Evolutionary conservation across 805 yeast species (phyloP).

Genomic region (Ogataea nitratoaversa): DNA sequence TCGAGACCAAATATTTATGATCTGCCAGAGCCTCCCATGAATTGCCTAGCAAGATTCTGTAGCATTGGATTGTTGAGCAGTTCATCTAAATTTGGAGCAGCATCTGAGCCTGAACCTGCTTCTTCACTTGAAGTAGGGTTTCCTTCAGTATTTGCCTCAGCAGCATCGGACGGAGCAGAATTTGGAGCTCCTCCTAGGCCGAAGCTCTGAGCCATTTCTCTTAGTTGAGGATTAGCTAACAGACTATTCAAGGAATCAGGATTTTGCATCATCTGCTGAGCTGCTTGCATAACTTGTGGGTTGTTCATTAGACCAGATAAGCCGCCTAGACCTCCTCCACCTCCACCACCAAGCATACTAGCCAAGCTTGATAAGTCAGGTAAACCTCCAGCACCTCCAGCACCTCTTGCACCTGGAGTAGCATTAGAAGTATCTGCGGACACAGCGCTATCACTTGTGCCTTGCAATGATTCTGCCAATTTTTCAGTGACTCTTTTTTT

Average conservation of each 20-base stretch:
- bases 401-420: conserved; percentile 44
- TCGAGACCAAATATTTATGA: conserved; percentile 3
- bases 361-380: conserved; percentile 68
- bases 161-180: neutral
- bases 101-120: conserved; percentile 14
- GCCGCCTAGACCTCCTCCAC: conserved; percentile 69
- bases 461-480: conserved; percentile 40
- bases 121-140: conserved; percentile 9
- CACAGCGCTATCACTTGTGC: conserved; percentile 19
- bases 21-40: conserved; percentile 51
- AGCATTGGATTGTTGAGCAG: conserved; percentile 80
- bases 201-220: conserved; percentile 78
- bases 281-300: conserved; percentile 90
- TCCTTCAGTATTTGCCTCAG: conserved; percentile 26
- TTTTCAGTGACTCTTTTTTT: conserved; percentile 82
- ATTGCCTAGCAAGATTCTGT: conserved; percentile 64
- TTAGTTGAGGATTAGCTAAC: conserved; percentile 76
- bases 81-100: conserved; percentile 55
- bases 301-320: conserved; percentile 72
- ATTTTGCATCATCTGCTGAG: conserved; percentile 81
- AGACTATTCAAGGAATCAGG: conserved; percentile 71
- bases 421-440: conserved; percentile 21
- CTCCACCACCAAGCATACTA: conserved; percentile 57
- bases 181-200: conserved; percentile 52
- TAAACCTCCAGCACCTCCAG: conserved; percentile 57